These are phyloP conservation scores for Arthroderma uncinatum DNA, from an alignment of 2,329 filamentous ascomycete genomes.

Conservation along the genomic window DNA sequence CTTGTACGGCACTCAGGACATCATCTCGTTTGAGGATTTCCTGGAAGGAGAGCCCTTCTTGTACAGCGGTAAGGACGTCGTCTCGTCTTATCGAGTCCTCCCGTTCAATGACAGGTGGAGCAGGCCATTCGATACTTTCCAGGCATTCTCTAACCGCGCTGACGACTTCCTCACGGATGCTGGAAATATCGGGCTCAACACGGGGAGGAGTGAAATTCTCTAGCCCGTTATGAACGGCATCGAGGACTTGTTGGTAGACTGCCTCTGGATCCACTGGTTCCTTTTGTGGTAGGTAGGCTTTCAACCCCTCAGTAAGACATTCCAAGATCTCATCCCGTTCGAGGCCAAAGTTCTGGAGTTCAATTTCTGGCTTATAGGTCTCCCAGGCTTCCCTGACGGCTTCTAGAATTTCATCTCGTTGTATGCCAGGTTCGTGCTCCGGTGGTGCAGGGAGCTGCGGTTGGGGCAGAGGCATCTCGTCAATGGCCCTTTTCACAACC, in stretches of 20 bases:
- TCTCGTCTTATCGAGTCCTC: slow-evolving; percentile 14
- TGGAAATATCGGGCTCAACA: slow-evolving; percentile 54
- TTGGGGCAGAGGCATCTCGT: slow-evolving; percentile 48
- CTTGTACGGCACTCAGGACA: slow-evolving; percentile 55
- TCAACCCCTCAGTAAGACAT: slow-evolving; percentile 74
- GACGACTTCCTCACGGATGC: slow-evolving; percentile 74
- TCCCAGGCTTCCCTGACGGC: slow-evolving; percentile 88
- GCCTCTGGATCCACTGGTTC: slow-evolving; percentile 43
- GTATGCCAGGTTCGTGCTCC: slow-evolving; percentile 43
- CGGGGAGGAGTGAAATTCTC: slow-evolving; percentile 67
- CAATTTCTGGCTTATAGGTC: slow-evolving; percentile 84
- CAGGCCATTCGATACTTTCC: slow-evolving; percentile 69
- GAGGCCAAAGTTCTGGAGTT: slow-evolving; percentile 78
- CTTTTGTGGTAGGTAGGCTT: slow-evolving; percentile 51
- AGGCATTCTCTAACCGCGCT: slow-evolving; percentile 75
- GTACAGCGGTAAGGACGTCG: slow-evolving; percentile 20
- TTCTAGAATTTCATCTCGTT: slow-evolving; percentile 71
- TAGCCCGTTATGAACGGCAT: slow-evolving; percentile 74
- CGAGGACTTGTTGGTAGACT: slow-evolving; percentile 72
- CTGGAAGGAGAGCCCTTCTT: slow-evolving; percentile 26
- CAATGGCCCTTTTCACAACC: slow-evolving; percentile 63
- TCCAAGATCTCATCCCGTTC: slow-evolving; percentile 83
- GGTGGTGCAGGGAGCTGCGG: slow-evolving; percentile 38
- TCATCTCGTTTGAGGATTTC: slow-evolving; percentile 41
- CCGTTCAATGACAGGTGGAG: slow-evolving; percentile 34